Evolutionary conservation across 495 filamentous ascomycete species (phyloP).

Genomic region (Filosporella fistucella): DNA sequence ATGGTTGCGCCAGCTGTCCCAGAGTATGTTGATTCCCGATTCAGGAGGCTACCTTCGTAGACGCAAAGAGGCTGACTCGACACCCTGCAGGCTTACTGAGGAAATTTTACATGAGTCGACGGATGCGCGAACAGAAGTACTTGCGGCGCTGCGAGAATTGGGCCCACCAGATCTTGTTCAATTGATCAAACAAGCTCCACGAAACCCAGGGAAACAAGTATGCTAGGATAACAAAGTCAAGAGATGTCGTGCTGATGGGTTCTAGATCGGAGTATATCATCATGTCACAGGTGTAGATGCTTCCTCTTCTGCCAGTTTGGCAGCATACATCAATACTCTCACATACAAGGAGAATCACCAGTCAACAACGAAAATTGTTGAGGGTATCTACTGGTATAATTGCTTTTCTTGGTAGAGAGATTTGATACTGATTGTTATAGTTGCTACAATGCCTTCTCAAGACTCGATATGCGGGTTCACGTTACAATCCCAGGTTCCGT

Average conservation of each 20-base stretch:
- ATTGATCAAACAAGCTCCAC: slow-evolving; percentile 78
- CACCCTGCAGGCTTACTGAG: slow-evolving; percentile 69
- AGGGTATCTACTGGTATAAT: slow-evolving; percentile 86
- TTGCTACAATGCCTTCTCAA: slow-evolving; percentile 99
- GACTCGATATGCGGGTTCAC: slow-evolving; percentile 96
- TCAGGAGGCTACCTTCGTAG: neutral
- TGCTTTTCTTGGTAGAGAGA: neutral
- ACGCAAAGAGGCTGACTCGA: neutral
- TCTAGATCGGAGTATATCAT: slow-evolving; percentile 86
- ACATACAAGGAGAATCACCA: slow-evolving; percentile 81
- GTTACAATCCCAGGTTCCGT: slow-evolving; percentile 94
- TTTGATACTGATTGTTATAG: slow-evolving; percentile 33
- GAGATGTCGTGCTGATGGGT: slow-evolving; percentile 7
- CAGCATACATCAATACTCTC: slow-evolving; percentile 96
- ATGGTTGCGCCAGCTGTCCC: slow-evolving; percentile 90
- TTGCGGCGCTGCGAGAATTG: slow-evolving; percentile 80
- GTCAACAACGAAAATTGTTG: slow-evolving; percentile 78
- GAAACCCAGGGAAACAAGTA: slow-evolving; percentile 61
- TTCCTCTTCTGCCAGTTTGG: slow-evolving; percentile 92
- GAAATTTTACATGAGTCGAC: slow-evolving; percentile 84
- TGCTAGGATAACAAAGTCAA: slow-evolving; percentile 16
- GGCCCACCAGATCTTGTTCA: slow-evolving; percentile 95
- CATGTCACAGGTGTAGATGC: slow-evolving; percentile 98
- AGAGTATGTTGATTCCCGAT: slow-evolving; percentile 57
- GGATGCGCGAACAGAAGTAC: slow-evolving; percentile 81